Conservation (phyloP, 495 filamentous ascomycete species). For the Podospora comata region DNA sequence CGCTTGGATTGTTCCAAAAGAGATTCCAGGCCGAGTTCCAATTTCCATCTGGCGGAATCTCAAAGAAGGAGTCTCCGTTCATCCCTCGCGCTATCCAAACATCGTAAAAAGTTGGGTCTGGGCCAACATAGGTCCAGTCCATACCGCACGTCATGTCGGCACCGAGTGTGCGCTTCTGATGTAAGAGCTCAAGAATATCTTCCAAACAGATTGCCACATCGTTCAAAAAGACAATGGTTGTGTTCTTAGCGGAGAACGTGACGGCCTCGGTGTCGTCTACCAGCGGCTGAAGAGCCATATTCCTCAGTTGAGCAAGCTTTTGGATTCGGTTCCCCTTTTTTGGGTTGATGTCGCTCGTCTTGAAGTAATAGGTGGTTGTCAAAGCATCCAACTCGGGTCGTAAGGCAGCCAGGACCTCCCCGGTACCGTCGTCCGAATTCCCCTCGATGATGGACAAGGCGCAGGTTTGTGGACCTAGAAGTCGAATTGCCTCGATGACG, state of each 20-base stretch:
- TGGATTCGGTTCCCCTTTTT: slow-evolving; percentile 36
- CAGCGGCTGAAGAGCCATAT: slow-evolving; percentile 42
- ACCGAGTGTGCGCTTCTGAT: slow-evolving; percentile 40
- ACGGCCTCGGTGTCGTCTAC: slow-evolving; percentile 15
- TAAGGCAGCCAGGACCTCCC: slow-evolving; percentile 43
- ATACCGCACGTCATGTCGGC: slow-evolving; percentile 55
- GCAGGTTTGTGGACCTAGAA: slow-evolving; percentile 47
- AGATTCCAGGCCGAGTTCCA: slow-evolving; percentile 45
- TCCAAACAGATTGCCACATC: slow-evolving; percentile 50
- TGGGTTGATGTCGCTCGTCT: slow-evolving; percentile 39
- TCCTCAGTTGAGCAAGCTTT: slow-evolving; percentile 44
- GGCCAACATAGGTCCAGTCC: slow-evolving; percentile 49
- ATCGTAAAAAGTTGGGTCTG: slow-evolving; percentile 47
- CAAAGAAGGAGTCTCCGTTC: slow-evolving; percentile 49
- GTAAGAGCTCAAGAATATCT: slow-evolving; percentile 52
- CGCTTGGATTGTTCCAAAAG: slow-evolving; percentile 42
- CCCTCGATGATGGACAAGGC: slow-evolving; percentile 51
- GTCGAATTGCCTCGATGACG: slow-evolving; percentile 45
- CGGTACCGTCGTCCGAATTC: slow-evolving; percentile 50
- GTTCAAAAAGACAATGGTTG: slow-evolving; percentile 50
- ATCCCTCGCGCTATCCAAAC: slow-evolving; percentile 50
- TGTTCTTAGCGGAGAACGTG: slow-evolving; percentile 24
- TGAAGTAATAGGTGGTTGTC: slow-evolving; percentile 37
- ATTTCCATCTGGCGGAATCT: slow-evolving; percentile 44
- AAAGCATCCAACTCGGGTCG: slow-evolving; percentile 33